phyloP scores from a whole-genome alignment of 306 rosid genomes.

The Quercus rubra region DNA sequence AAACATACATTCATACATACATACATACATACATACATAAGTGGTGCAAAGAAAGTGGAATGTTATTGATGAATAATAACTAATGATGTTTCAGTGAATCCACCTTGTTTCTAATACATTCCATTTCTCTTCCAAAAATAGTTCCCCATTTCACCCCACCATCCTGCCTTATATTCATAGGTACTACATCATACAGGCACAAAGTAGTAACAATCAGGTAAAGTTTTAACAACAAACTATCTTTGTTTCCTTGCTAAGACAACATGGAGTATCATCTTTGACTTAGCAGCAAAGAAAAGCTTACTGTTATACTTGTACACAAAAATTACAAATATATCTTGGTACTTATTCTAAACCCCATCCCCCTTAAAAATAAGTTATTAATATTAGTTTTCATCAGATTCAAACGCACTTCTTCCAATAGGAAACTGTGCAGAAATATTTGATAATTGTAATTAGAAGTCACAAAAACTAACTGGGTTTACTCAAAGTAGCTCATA shows the following conservation, averaged over 20 bases:
- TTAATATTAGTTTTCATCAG: no score
- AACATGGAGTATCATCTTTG: not conserved
- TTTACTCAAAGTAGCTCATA: no score
- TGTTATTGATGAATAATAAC: not conserved
- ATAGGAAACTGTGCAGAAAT: no score
- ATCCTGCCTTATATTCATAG: not conserved
- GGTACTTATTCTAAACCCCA: no score
- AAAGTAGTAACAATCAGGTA: not conserved
- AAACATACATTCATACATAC: not conserved
- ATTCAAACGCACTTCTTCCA: no score
- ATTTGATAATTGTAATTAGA: no score
- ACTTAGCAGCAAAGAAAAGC: not conserved
- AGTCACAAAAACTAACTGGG: no score
- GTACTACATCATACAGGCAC: not conserved
- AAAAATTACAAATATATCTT: no score
- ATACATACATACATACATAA: not conserved
- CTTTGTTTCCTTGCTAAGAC: not conserved
- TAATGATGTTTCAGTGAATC: not conserved
- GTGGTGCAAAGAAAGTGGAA: not conserved
- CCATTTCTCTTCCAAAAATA: not conserved
- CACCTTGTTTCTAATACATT: not conserved
- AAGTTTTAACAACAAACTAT: not conserved
- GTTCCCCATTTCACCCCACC: not conserved
- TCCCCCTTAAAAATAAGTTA: no score
- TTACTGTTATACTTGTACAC: not conserved